These are phyloP conservation scores for Amyloporia xantha DNA, from an alignment of 768 basidiomycete species.

Conservation along the genomic window DNA sequence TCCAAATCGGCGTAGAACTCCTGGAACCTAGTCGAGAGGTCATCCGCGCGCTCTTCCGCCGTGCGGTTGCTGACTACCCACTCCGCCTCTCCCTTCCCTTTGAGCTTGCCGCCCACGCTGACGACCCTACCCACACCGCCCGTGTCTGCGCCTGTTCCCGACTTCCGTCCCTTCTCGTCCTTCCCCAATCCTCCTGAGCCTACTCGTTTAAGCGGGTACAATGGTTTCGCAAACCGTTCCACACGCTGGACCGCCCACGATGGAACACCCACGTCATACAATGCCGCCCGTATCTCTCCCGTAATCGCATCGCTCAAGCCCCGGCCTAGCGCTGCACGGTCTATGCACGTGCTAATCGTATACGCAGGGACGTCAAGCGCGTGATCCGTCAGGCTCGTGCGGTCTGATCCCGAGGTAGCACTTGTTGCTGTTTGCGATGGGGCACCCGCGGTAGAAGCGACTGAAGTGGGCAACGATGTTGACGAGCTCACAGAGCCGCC, in stretches of 20 bases:
- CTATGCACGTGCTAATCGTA: slow-evolving; percentile 47
- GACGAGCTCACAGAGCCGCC: not conserved
- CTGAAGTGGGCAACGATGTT: slow-evolving; percentile 16
- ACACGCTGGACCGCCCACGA: slow-evolving; percentile 60
- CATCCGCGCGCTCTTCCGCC: slow-evolving; percentile 41
- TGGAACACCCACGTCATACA: slow-evolving; percentile 35
- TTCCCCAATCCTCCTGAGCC: not conserved
- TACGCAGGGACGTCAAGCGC: slow-evolving; percentile 54
- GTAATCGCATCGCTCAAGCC: slow-evolving; percentile 47
- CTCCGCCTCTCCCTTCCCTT: slow-evolving; percentile 7
- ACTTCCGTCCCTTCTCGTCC: slow-evolving; percentile 5
- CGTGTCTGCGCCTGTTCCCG: slow-evolving; percentile 4
- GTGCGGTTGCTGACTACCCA: slow-evolving; percentile 4
- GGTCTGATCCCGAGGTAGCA: slow-evolving; percentile 26
- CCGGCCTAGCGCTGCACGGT: slow-evolving; percentile 46
- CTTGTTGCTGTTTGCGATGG: slow-evolving; percentile 18
- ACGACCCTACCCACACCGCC: slow-evolving; percentile 8
- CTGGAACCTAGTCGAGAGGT: slow-evolving; percentile 52
- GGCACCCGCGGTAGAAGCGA: slow-evolving; percentile 25
- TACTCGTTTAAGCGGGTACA: slow-evolving; percentile 50
- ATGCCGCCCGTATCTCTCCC: slow-evolving; percentile 44
- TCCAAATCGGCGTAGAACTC: slow-evolving; percentile 64
- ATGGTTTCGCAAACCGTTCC: slow-evolving; percentile 43
- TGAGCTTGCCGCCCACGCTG: slow-evolving; percentile 6
- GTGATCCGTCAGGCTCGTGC: slow-evolving; percentile 23